A percentile compares a stretch with the other conserved stretches of the same genome.
Conservation (phyloP, 202 grass and related monocot genomes). For the Carex sylvatica region DNA sequence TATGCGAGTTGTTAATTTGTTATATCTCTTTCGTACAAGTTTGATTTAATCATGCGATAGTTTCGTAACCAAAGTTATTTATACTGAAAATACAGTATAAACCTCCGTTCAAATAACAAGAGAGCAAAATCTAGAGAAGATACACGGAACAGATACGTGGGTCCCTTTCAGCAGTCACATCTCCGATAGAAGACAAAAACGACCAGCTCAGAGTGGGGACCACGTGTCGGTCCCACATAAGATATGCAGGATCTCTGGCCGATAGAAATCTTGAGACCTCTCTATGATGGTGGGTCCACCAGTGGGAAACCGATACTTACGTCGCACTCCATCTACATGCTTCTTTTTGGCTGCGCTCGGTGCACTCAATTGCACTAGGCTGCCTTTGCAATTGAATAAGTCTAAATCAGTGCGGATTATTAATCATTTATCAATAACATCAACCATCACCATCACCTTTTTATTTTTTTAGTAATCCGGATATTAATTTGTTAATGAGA, state of each 20-base stretch:
- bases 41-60: background rate
- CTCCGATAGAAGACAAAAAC: conserved; percentile 3
- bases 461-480: no score
- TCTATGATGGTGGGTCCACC: conserved; percentile 5
- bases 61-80: background rate
- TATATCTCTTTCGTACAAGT: background rate
- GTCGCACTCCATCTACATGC: conserved; percentile 6
- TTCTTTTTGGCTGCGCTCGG: background rate
- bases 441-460: background rate
- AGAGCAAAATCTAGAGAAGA: conserved; percentile 5
- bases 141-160: conserved; percentile 8
- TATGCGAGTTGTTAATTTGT: background rate
- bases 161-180: conserved; percentile 13
- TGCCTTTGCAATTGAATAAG: no score
- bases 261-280: background rate
- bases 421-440: background rate
- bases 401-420: background rate
- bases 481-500: no score
- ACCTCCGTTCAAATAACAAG: background rate
- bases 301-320: conserved; percentile 11
- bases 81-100: background rate
- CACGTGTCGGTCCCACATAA: conserved; percentile 17
- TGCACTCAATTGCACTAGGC: background rate
- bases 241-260: conserved; percentile 2
- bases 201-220: conserved; percentile 3